Base-by-base conservation (phyloP, 2,329 filamentous ascomycete genomes). In the Apiospora phragmitis region DNA sequence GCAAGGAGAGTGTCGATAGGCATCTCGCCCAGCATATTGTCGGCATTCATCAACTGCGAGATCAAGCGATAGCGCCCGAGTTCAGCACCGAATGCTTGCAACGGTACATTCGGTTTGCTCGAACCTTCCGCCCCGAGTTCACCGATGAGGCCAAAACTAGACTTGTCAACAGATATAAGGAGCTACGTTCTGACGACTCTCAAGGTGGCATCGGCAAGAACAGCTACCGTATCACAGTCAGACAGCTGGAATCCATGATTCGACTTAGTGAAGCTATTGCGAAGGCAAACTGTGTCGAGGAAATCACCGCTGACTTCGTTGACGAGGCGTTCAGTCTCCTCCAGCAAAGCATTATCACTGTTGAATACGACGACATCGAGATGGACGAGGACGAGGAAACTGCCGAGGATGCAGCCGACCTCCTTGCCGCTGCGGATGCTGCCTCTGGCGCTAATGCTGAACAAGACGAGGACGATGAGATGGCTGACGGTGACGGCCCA, bases 281-380 rank as follows among this genome's bases (percentile, higher is more conserved):
- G 71, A 98, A 98, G 83, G 94, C 94, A 71, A 98, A 97, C 80
- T 99, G 96, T 79, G 94, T 97, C 18, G 93, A 95, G 76, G 94
- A 98, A 73, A 93, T 99, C 72, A 91, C 91, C 0, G 88, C 93
- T 1, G 89, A 89, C 0, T 97, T 98, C 82, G 96, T 99, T 21
- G 88, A 92, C 51, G 96, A 99, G 82, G 96, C 95, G 0, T 98
- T 92, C 81, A 94, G 96, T 76, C 88, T 99, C 12, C 89, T 99
- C 16, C 88, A 94, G 55, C 95, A 98, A 82, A 96, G 93, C 81
- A 99, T 99, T 80, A 98, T 99, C 77, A 96, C 93, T 1, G 96
- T 99, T 35, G 96, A 99, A 82, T 96, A 98, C 78, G 96, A 99
- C 76, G 96, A 99, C 77, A 91, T 99, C 21, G 95, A 98, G 78